Evolutionary conservation across 768 basidiomycete genomes (phyloP).

Genomic region (Plicaturopsis crispa): DNA sequence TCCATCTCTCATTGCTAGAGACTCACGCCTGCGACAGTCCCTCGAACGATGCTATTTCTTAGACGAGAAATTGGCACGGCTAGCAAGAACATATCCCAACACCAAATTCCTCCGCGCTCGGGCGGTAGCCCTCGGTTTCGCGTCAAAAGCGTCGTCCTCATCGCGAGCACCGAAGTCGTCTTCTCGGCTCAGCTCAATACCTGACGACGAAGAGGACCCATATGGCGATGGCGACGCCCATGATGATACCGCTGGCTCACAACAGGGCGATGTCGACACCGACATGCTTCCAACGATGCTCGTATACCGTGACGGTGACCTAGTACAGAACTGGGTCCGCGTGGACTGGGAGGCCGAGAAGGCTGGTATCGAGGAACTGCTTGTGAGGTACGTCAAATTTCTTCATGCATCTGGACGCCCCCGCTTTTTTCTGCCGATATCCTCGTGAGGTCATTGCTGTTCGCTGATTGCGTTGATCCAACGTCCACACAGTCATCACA

Average conservation of each 20-base stretch:
- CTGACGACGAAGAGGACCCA: constrained; percentile 41
- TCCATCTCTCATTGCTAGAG: not conserved
- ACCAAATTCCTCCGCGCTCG: constrained; percentile 80
- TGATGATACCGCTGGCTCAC: constrained; percentile 26
- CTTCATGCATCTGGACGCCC: constrained; percentile 1
- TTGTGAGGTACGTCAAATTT: constrained; percentile 43
- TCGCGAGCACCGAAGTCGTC: not conserved
- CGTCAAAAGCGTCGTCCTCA: constrained; percentile 24
- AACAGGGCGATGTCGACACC: constrained; percentile 61
- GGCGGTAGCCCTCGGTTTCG: constrained; percentile 72
- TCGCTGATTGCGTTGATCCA: not conserved
- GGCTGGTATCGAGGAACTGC: constrained; percentile 60
- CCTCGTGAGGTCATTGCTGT: not conserved
- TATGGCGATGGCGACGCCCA: constrained; percentile 30
- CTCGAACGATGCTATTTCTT: constrained; percentile 66
- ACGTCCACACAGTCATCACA: not conserved
- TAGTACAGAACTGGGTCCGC: constrained; percentile 85
- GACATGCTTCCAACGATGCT: constrained; percentile 77
- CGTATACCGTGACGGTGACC: constrained; percentile 71
- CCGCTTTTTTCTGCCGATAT: not conserved
- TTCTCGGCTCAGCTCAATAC: constrained; percentile 11
- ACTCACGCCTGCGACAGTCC: constrained; percentile 35
- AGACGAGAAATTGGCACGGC: constrained; percentile 57
- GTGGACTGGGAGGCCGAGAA: constrained; percentile 80
- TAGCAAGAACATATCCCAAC: constrained; percentile 62